Evolutionary conservation across 2,329 filamentous ascomycete genomes (phyloP), one percentile per base, ranked within the genome.

Genomic region (Paracorniculantispora psalliotae): DNA sequence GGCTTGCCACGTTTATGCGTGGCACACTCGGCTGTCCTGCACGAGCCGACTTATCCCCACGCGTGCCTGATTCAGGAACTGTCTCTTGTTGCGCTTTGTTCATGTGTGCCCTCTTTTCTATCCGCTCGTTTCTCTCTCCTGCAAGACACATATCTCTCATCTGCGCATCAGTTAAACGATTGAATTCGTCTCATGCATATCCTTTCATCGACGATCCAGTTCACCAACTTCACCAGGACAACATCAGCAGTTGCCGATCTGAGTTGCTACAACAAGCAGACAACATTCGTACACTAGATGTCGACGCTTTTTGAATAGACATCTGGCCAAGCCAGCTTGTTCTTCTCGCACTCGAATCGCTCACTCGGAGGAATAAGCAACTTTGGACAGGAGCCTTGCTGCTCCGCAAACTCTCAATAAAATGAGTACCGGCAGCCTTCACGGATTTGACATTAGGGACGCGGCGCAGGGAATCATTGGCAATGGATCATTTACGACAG

Each of bases 1-100:
- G 55, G 35, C 21, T 33, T 57, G 43, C 46, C 55, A 37, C 33
- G 55, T 50, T 57, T 50, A 57, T 57, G 55, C 55, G 55, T 50
- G 47, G 55, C 48, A 37, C 33, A 41, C 44, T 46, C 15, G 26
- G 37, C 54, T 44, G 23, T 26, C 30, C 50, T 50, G 19, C 33
- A 26, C 46, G 35, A 57, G 30, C 15, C 46, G 19, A 35, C 19
- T 50, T 57, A 57, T 57, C 46, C 25, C 35, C 46, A 21, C 10
- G 35, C 26, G 46, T 57, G 35, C 55, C 46, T 57, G 55, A 57
- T 51, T 57, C 55, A 57, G 50, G 46, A 48, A 21, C 23, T 43
- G 37, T 26, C 46, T 35, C 46, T 44, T 33, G 46, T 48, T 46
- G 41, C 35, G 55, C 50, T 57, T 57, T 50, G 46, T 25, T 25